Percentiles rank a stretch among this genome's conserved stretches.
Conservation (phyloP, 2,329 filamentous ascomycete species). For the Karstenula rhodostoma region DNA sequence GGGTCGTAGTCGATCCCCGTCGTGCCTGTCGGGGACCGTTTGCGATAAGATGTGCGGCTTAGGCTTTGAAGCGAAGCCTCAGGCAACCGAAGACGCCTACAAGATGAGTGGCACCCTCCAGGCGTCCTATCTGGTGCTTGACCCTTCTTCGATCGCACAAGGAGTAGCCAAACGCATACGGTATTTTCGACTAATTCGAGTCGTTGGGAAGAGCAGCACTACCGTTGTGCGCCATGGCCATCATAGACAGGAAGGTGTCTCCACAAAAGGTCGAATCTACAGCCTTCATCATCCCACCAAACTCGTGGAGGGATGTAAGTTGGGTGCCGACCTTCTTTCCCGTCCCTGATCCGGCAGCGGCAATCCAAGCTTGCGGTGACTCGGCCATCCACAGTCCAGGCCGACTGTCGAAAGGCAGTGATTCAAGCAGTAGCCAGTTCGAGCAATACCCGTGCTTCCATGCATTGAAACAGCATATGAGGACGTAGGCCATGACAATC, state of each 20-base stretch:
- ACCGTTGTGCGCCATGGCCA: constrained; percentile 7
- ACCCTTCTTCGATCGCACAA: not conserved
- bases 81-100: not conserved
- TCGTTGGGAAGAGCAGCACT: not conserved
- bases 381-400: constrained; percentile 16
- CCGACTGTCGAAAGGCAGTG: constrained; percentile 18
- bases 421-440: constrained; percentile 13
- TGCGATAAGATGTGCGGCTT: no score
- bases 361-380: constrained; percentile 18
- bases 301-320: constrained; percentile 16
- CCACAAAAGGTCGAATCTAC: constrained; percentile 10
- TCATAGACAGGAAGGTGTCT: constrained; percentile 7
- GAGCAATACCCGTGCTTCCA: constrained; percentile 19
- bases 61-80: no score
- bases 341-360: constrained; percentile 5
- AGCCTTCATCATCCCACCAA: constrained; percentile 6
- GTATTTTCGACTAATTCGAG: not conserved
- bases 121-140: not conserved
- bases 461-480: constrained; percentile 14
- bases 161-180: not conserved
- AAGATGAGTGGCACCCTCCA: not conserved
- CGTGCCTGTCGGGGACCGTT: no score
- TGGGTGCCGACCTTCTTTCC: constrained; percentile 11
- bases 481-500: constrained; percentile 12
- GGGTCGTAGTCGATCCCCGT: not conserved